Percentiles rank a stretch among this genome's conserved stretches.
These are phyloP conservation scores for Lasiosphaeria ovina DNA, from an alignment of 495 filamentous ascomycete species.

Conservation along the genomic window DNA sequence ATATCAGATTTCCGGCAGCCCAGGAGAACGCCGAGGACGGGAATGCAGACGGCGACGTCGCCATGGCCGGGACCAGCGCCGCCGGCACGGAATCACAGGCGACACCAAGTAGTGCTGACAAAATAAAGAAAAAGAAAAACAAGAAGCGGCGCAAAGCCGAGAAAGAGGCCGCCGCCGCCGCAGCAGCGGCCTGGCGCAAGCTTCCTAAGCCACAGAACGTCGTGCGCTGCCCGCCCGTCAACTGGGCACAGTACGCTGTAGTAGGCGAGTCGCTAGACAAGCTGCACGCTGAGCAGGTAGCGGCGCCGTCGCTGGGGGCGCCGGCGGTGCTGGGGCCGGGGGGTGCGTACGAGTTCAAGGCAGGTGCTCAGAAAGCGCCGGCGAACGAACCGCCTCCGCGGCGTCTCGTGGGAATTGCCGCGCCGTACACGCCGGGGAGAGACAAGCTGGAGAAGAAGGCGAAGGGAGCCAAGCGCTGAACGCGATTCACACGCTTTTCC, in stretches of 20 bases:
- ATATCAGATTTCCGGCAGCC: not conserved
- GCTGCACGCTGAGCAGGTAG: slow-evolving; percentile 74
- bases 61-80: slow-evolving; percentile 3
- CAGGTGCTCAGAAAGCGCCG: slow-evolving; percentile 34
- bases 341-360: slow-evolving; percentile 42
- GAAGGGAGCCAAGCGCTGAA: slow-evolving; percentile 35
- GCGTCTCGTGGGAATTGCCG: slow-evolving; percentile 56
- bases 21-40: not conserved
- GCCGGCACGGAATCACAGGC: not conserved
- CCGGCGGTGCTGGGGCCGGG: slow-evolving; percentile 42
- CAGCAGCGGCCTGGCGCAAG: slow-evolving; percentile 31
- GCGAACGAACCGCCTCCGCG: slow-evolving; percentile 12
- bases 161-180: slow-evolving; percentile 4
- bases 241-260: slow-evolving; percentile 87
- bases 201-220: slow-evolving; percentile 80
- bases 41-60: not conserved
- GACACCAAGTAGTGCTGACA: not conserved
- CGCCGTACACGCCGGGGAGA: slow-evolving; percentile 69
- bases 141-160: not conserved
- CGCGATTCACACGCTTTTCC: not conserved
- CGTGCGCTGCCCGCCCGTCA: slow-evolving; percentile 78
- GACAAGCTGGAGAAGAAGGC: slow-evolving; percentile 61
- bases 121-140: not conserved
- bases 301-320: slow-evolving; percentile 58
- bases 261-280: slow-evolving; percentile 77